These are phyloP conservation scores for Exophiala bonariae DNA, from an alignment of 2,329 filamentous ascomycete species.

Conservation along the genomic window DNA sequence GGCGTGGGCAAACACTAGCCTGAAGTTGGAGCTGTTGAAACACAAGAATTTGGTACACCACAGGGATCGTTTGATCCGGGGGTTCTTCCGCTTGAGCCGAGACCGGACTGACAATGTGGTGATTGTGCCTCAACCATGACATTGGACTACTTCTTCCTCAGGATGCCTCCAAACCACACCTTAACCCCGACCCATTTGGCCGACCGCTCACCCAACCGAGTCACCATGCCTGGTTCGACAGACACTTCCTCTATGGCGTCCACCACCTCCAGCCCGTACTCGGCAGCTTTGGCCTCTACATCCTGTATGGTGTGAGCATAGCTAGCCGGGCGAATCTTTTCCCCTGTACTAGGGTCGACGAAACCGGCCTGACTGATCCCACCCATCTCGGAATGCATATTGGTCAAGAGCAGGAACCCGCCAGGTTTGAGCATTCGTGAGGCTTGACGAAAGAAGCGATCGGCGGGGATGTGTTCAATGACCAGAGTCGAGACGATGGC, in stretches of 20 bases:
- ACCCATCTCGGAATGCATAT: constrained; percentile 67
- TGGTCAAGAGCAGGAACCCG: constrained; percentile 60
- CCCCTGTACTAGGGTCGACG: constrained; percentile 50
- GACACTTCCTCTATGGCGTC: constrained; percentile 43
- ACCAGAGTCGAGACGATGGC: constrained; percentile 61
- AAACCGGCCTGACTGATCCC: constrained; percentile 61
- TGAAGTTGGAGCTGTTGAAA: constrained; percentile 57
- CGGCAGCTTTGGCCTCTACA: constrained; percentile 50
- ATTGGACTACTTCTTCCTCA: constrained; percentile 35
- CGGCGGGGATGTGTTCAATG: constrained; percentile 59
- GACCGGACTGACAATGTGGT: background rate
- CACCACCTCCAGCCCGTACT: constrained; percentile 47
- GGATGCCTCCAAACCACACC: constrained; percentile 56
- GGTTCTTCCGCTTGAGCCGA: constrained; percentile 18
- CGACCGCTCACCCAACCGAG: constrained; percentile 59
- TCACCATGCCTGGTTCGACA: constrained; percentile 57
- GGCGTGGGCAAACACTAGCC: constrained; percentile 58
- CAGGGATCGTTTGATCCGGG: constrained; percentile 56
- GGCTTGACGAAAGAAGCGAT: constrained; percentile 57
- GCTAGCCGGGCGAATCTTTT: constrained; percentile 61
- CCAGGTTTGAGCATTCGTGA: constrained; percentile 44
- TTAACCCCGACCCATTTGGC: constrained; percentile 60
- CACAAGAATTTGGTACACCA: constrained; percentile 67
- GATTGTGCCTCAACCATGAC: background rate
- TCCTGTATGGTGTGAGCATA: constrained; percentile 57